Conservation (phyloP, 306 rosid species). For the Glycine latifolia region DNA sequence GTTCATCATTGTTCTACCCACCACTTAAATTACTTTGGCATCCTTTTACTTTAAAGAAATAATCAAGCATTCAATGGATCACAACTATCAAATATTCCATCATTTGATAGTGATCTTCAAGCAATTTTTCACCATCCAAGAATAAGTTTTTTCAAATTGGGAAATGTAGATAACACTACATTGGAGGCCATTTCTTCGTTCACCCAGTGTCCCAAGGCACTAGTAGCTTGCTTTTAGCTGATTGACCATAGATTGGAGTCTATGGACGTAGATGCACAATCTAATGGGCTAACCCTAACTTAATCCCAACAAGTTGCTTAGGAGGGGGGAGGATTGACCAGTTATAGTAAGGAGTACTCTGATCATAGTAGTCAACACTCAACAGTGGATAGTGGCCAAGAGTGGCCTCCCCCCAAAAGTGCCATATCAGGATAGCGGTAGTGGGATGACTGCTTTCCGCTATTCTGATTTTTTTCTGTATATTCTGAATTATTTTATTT, state of each 20-base stretch:
- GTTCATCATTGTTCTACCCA: constrained; percentile 6
- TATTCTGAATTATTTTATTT: too few species aligned
- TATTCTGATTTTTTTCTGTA: too few species aligned
- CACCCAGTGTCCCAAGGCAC: constrained; percentile 18
- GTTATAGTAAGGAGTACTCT: neutral
- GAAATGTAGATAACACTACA: neutral
- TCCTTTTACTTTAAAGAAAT: constrained; percentile 16
- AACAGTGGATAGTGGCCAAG: too few species aligned
- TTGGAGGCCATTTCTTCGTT: neutral
- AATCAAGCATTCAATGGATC: constrained; percentile 24
- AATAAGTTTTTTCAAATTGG: constrained; percentile 28
- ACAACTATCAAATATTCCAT: constrained; percentile 24
- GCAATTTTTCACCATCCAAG: constrained; percentile 17
- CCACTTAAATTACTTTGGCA: constrained; percentile 13
- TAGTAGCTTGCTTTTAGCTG: neutral
- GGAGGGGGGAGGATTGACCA: neutral
- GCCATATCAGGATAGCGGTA: too few species aligned
- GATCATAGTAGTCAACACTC: too few species aligned
- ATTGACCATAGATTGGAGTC: constrained; percentile 29
- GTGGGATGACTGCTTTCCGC: too few species aligned
- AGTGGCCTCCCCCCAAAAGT: too few species aligned
- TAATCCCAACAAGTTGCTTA: neutral
- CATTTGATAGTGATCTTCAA: neutral
- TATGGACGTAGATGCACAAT: constrained; percentile 24
- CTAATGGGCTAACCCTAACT: neutral